Conservation (phyloP, 768 basidiomycete genomes). For the Phylloporus sp. region DNA sequence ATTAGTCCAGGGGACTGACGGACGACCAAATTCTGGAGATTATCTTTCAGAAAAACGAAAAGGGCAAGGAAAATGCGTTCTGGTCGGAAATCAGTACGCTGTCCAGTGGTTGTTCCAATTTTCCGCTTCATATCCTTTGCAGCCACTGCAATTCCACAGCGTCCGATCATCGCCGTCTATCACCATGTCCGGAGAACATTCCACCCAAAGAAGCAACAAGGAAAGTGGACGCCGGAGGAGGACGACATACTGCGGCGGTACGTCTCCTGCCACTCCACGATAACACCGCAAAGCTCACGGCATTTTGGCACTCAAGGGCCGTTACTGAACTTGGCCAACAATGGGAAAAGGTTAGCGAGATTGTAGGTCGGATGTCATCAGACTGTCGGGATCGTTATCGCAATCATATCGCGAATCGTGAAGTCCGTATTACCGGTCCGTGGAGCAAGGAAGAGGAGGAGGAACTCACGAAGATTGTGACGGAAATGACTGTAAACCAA, state of each 20-base stretch:
- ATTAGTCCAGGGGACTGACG: slow-evolving; percentile 48
- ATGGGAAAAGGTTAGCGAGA: slow-evolving; percentile 73
- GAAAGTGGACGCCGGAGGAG: slow-evolving; percentile 65
- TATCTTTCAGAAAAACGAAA: slow-evolving; percentile 66
- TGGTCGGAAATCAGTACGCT: slow-evolving; percentile 78
- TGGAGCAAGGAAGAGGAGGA: slow-evolving; percentile 85
- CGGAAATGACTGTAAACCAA: slow-evolving; percentile 65
- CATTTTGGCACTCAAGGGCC: slow-evolving; percentile 43
- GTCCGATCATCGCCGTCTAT: slow-evolving; percentile 81
- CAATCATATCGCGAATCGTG: slow-evolving; percentile 72
- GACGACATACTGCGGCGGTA: slow-evolving; percentile 63
- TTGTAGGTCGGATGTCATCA: slow-evolving; percentile 70
- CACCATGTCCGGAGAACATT: slow-evolving; percentile 70
- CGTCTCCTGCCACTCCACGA: slow-evolving; percentile 19
- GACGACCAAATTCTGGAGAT: slow-evolving; percentile 56
- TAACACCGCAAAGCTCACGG: slow-evolving; percentile 2
- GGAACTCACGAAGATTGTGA: slow-evolving; percentile 68
- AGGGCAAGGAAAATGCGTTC: slow-evolving; percentile 60
- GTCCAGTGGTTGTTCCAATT: neutral
- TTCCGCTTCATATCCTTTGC: slow-evolving; percentile 8
- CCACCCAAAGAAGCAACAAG: slow-evolving; percentile 68
- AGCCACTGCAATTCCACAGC: slow-evolving; percentile 70
- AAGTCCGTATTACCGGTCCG: slow-evolving; percentile 57
- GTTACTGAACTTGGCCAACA: slow-evolving; percentile 66
- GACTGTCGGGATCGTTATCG: slow-evolving; percentile 86